Evolutionary conservation across 2,329 filamentous ascomycete species (phyloP).

Genomic region (Acrocalymma vagum): DNA sequence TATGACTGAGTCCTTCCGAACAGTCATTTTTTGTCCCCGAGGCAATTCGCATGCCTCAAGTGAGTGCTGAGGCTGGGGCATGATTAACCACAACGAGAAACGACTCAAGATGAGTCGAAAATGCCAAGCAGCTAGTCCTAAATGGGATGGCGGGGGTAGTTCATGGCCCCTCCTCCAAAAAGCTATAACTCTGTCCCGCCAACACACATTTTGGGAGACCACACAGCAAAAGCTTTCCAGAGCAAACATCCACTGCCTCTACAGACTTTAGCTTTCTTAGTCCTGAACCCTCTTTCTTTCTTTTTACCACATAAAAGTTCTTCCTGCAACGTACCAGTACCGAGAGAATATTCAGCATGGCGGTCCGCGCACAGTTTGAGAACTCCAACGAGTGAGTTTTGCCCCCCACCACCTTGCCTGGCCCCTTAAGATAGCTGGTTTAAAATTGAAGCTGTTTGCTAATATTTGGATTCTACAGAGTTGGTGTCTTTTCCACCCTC

Average conservation of each 20-base stretch:
- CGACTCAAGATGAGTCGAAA: slow-evolving; percentile 37
- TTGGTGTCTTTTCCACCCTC: slow-evolving; percentile 95
- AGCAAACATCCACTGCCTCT: too few species aligned
- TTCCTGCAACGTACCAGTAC: slow-evolving; percentile 1
- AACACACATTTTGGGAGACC: too few species aligned
- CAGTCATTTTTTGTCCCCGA: too few species aligned
- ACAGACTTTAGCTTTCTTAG: slow-evolving; percentile 4
- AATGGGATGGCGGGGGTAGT: slow-evolving; percentile 27
- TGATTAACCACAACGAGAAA: too few species aligned
- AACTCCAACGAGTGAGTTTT: slow-evolving; percentile 85
- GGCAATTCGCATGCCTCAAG: too few species aligned
- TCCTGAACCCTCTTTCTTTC: background rate
- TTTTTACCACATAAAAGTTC: background rate
- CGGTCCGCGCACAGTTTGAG: slow-evolving; percentile 74
- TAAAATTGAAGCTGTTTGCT: too few species aligned
- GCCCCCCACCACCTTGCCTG: too few species aligned
- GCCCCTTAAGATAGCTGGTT: too few species aligned
- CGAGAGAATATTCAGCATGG: slow-evolving; percentile 50
- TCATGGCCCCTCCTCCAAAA: slow-evolving; percentile 36
- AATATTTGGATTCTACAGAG: slow-evolving; percentile 62
- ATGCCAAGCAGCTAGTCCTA: slow-evolving; percentile 15
- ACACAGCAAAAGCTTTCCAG: too few species aligned
- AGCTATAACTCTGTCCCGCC: too few species aligned
- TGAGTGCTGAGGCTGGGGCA: too few species aligned
- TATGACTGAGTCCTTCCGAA: too few species aligned